A percentile compares a stretch with the other conserved stretches of the same genome.
Conservation (phyloP, 2,329 filamentous ascomycete species). For the Pseudogymnoascus sp. region DNA sequence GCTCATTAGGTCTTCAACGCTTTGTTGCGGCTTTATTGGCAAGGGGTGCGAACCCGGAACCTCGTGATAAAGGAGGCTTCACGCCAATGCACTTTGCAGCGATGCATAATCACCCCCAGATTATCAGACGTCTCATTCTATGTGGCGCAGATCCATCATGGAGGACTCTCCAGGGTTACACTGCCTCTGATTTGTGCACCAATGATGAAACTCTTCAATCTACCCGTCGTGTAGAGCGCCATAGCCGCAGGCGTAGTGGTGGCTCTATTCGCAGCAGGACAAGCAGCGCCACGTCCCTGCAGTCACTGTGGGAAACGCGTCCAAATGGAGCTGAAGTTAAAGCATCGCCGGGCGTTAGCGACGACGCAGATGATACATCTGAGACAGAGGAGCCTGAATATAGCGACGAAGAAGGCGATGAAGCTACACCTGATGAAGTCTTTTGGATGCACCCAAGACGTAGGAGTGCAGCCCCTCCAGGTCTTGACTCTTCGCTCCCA, state of each 20-base stretch:
- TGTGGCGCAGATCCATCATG: constrained; percentile 65
- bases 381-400: constrained; percentile 28
- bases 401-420: constrained; percentile 25
- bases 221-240: constrained; percentile 53
- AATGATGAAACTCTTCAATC: constrained; percentile 57
- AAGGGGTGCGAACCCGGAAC: constrained; percentile 68
- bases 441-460: constrained; percentile 31
- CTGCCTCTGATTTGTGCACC: constrained; percentile 62
- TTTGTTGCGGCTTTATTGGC: constrained; percentile 71
- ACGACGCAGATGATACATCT: constrained; percentile 37
- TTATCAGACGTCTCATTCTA: constrained; percentile 66
- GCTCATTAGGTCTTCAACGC: constrained; percentile 64
- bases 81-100: constrained; percentile 76
- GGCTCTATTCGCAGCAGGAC: constrained; percentile 50
- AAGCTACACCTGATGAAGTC: constrained; percentile 24
- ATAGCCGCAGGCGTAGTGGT: constrained; percentile 60
- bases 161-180: constrained; percentile 62
- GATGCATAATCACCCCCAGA: constrained; percentile 66
- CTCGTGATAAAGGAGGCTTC: constrained; percentile 70
- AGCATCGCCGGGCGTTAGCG: constrained; percentile 32
- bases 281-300: constrained; percentile 60
- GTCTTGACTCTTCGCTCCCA: background rate
- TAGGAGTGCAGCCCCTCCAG: constrained; percentile 18
- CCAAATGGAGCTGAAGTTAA: constrained; percentile 34
- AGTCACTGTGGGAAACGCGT: constrained; percentile 57